Evolutionary conservation across 495 filamentous ascomycete genomes (phyloP).

Genomic region (Penicillium angulare): DNA sequence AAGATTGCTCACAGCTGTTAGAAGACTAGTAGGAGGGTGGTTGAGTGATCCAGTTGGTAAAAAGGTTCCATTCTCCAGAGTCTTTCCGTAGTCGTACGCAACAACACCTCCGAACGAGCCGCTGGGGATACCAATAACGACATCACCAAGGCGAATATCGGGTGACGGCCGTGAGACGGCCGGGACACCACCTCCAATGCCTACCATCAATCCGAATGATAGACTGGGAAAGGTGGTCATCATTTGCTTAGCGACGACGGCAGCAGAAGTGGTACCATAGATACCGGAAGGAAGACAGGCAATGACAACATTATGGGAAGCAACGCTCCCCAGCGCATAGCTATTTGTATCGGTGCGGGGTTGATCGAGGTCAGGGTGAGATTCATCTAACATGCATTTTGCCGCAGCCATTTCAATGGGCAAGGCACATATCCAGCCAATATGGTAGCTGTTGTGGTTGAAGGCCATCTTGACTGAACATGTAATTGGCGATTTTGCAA

Average conservation of each 20-base stretch:
- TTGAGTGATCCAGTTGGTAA: not conserved
- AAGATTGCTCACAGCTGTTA: not conserved
- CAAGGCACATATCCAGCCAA: slow-evolving; percentile 4
- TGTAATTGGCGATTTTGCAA: not conserved
- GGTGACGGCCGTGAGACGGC: not conserved
- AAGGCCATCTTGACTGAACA: not conserved
- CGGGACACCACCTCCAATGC: slow-evolving; percentile 1
- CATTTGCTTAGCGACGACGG: not conserved
- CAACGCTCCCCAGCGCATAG: not conserved
- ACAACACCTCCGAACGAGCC: not conserved
- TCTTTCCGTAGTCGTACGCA: not conserved
- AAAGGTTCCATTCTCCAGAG: not conserved
- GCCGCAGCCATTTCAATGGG: not conserved
- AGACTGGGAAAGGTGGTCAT: not conserved
- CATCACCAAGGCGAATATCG: not conserved
- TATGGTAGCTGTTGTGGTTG: not conserved
- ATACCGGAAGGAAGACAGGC: not conserved
- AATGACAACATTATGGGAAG: slow-evolving; percentile 1
- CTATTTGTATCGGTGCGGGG: not conserved
- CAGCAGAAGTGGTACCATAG: not conserved
- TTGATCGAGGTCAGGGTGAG: not conserved
- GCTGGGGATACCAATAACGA: not conserved
- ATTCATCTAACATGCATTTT: not conserved
- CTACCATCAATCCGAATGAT: slow-evolving; percentile 1
- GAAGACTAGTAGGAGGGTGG: not conserved